Base-by-base conservation (phyloP, 2,329 filamentous ascomycete species). In the Alternaria panax region DNA sequence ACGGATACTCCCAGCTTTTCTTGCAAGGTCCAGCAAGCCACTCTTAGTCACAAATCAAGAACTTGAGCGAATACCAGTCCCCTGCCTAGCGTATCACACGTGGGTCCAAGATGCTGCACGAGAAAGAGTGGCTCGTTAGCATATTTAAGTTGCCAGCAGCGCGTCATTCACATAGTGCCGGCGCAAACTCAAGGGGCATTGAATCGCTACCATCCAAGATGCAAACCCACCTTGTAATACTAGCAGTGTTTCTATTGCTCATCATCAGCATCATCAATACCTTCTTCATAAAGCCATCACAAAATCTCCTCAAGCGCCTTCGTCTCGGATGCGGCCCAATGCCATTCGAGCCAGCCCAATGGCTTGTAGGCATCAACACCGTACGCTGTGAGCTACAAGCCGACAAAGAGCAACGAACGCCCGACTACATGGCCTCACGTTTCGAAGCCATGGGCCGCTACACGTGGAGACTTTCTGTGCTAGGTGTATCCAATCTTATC, bases 371-470 rank as follows among this genome's bases (percentile, higher is more conserved):
- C 5, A 47, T 58, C 32, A 50, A 58, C 20, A 41, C 30, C 5
- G 34, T 58, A 32, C 25, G 25, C 25, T 50, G 42, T 6, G 16
- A 25, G 14, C 20, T 58, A 8, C 32, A 7, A 38, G 55, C 55
- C 27, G 55, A 58, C 20, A 25, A 20, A 40, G 55, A 58, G 25
- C 55, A 58, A 54, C 18, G 48, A 20, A 58, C 50, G 4, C 55
- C 55, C 18, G 55, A 58, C 8, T 58, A 47, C 16, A 20, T 58
- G 6, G 16, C 42, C n/a, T 20, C 41, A 2, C 55, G 55, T 8
- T 58, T 58, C 12, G 9, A 24, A 25, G 16, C 48, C 9, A 58
- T 54, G 50, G 32, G 42, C 6, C 41, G 41, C 25, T 48, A 58
- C n/a, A 58, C 55, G 16, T 58, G 55, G 55, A 41, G 41, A 0